These are phyloP conservation scores for Kwoniella heveanensis DNA, from an alignment of 768 basidiomycete species.

Conservation along the genomic window DNA sequence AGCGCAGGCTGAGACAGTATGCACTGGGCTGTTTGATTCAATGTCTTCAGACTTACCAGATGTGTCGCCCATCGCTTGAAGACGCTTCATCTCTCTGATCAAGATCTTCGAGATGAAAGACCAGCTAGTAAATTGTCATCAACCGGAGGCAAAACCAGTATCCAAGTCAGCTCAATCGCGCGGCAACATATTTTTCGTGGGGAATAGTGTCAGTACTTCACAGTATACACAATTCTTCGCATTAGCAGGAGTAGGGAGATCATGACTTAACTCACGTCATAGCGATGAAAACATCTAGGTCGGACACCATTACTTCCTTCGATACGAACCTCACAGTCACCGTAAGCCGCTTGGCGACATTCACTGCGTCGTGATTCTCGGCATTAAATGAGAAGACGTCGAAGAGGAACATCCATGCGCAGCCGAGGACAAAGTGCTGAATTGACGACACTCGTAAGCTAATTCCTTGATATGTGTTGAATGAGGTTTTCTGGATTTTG, in stretches of 20 bases:
- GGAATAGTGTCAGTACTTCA: no score
- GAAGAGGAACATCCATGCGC: constrained; percentile 43
- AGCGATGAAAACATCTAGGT: constrained; percentile 47
- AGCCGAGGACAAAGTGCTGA: constrained; percentile 50
- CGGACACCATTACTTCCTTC: constrained; percentile 16
- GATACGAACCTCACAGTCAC: constrained; percentile 25
- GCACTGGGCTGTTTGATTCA: no score
- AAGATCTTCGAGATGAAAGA: constrained; percentile 44
- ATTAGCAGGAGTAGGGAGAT: no score
- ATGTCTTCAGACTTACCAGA: constrained; percentile 23
- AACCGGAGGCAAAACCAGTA: no score
- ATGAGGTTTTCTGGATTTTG: background rate
- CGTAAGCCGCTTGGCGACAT: constrained; percentile 36
- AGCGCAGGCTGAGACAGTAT: no score
- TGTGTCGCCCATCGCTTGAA: constrained; percentile 33
- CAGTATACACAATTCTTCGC: no score
- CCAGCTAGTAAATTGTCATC: no score
- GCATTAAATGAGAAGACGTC: constrained; percentile 35
- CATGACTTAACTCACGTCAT: constrained; percentile 40
- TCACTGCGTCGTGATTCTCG: constrained; percentile 37
- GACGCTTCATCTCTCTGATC: constrained; percentile 47
- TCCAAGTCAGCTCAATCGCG: background rate
- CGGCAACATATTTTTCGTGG: no score
- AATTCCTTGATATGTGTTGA: no score
- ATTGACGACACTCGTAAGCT: background rate